A percentile compares a stretch with the other conserved stretches of the same genome.
phyloP scores from a whole-genome alignment of 805 yeast genomes.

The Nakazawaea wyomingensis region DNA sequence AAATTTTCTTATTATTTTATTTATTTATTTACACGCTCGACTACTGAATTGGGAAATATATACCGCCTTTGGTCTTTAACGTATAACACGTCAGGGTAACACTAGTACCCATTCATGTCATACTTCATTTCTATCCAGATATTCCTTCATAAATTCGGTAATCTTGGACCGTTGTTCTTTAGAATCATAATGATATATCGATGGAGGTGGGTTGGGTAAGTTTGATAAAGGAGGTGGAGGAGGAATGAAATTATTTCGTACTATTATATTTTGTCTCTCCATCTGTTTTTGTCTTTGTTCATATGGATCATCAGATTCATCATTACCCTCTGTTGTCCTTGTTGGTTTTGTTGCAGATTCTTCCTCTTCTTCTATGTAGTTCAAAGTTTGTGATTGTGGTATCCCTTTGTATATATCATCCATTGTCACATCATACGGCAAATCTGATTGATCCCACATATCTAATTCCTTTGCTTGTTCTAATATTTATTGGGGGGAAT shows the following conservation, averaged over 20 bases:
- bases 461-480: slow-evolving; percentile 19
- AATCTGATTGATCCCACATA: slow-evolving; percentile 18
- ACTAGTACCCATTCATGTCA: neutral
- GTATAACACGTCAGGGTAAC: slow-evolving; percentile 2
- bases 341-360: slow-evolving; percentile 19
- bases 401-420: slow-evolving; percentile 29
- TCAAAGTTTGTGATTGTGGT: slow-evolving; percentile 25
- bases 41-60: neutral
- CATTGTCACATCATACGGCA: slow-evolving; percentile 32
- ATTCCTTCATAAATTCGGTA: slow-evolving; percentile 12
- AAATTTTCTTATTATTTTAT: neutral
- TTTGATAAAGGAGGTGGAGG: slow-evolving; percentile 30
- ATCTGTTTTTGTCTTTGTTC: neutral
- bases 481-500: neutral
- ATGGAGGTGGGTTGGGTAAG: slow-evolving; percentile 34
- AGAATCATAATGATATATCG: slow-evolving; percentile 20
- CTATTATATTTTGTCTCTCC: neutral
- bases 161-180: slow-evolving; percentile 16
- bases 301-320: slow-evolving; percentile 12
- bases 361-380: slow-evolving; percentile 17
- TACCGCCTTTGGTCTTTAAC: neutral
- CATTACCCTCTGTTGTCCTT: slow-evolving; percentile 18
- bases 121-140: slow-evolving; percentile 6
- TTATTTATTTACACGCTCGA: too few species aligned
- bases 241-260: slow-evolving; percentile 15